Base-by-base conservation (phyloP, 2,329 filamentous ascomycete genomes). In the Phoma sp. region DNA sequence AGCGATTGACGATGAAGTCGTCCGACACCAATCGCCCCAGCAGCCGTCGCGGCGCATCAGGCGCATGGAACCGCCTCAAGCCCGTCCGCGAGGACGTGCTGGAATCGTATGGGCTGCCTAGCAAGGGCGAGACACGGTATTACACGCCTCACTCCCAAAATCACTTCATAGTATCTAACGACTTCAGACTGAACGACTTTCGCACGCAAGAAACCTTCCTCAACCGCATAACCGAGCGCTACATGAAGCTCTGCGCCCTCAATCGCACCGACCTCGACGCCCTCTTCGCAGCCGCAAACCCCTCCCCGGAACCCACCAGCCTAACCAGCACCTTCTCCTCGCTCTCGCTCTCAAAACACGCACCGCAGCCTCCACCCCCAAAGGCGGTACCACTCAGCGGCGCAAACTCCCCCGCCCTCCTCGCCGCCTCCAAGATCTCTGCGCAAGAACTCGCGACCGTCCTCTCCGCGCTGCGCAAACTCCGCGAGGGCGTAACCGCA, bases 101-200 rank as follows among this genome's bases (percentile, higher is more conserved):
- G 23, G 90, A 96, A 64, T 84, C 81, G 56, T 89, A 96, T 62
- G 93, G 93, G 1, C 82, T 96, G 61, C 91, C 91, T 4, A 96
- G 92, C 2, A 97, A 96, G 71, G 93, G 93, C 46, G 93, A 98
- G 74, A 90, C 83, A 40, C 88, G 90, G 92, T 93, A n/a, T n/a
- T n/a, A 80, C 46, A 66, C 37, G 12, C 28, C 12, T 14, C 28
- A 14, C 12, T 5, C 7, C 28, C 7, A 14, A n/a, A n/a, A n/a
- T n/a, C n/a, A n/a, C n/a, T n/a, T n/a, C n/a, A n/a, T n/a, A n/a
- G n/a, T n/a, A n/a, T n/a, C 42, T 56, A 29, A 59, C 51, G 7
- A 32, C 7, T 9, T 3, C 33, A 81, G 79, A 55, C 69, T 80
- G 18, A 77, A 78, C 53, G 87, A 93, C 65, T 80, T 83, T 75